Conservation (phyloP, 106 monocot genomes). For the Dendrobium huoshanense region DNA sequence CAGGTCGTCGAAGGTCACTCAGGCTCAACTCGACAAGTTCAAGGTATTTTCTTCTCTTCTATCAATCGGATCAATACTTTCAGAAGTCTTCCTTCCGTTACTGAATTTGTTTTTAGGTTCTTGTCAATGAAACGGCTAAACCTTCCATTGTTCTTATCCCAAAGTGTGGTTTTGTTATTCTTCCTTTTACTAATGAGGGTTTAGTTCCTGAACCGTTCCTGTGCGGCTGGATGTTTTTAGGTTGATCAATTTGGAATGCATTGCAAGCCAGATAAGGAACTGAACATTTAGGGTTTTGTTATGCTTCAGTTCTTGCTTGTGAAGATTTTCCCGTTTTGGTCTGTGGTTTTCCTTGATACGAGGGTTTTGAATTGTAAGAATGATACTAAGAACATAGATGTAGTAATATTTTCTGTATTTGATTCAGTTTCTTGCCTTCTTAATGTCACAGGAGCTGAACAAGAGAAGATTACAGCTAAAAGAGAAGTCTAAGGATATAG, state of each 20-base stretch:
- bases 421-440: background rate
- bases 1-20: conserved; percentile 39
- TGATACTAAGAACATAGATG: no score
- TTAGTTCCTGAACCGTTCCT: no score
- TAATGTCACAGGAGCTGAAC: conserved; percentile 37
- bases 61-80: background rate
- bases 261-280: background rate
- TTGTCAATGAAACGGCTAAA: background rate
- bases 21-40: conserved; percentile 40
- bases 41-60: conserved; percentile 7
- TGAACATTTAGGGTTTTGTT: background rate
- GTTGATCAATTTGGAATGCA: background rate
- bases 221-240: no score
- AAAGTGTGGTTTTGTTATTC: background rate
- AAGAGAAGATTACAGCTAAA: conserved; percentile 40
- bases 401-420: background rate
- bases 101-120: background rate
- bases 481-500: conserved; percentile 28
- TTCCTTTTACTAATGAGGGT: no score
- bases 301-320: no score
- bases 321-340: no score
- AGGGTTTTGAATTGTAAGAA: no score
- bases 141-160: background rate
- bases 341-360: no score
- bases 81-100: background rate